Evolutionary conservation across 2,329 filamentous ascomycete genomes (phyloP).

Genomic region (Trichophyton mentagrophytes): DNA sequence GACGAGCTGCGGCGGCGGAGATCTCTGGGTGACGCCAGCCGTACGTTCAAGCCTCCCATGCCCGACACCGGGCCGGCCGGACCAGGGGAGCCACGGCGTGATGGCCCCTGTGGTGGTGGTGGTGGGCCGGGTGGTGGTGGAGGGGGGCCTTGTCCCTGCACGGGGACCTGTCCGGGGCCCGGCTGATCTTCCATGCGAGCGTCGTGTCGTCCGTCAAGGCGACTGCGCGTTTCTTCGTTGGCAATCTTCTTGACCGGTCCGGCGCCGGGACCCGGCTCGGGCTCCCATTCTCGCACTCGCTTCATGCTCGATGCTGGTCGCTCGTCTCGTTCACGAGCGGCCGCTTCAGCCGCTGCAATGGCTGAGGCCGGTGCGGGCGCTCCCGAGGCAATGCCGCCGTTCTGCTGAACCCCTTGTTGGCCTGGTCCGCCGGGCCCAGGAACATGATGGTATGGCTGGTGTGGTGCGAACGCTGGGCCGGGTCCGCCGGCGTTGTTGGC

Average conservation of each 20-base stretch:
- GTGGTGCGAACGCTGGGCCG: slow-evolving; percentile 63
- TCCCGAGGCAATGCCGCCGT: slow-evolving; percentile 56
- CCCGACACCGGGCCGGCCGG: not conserved
- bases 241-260: slow-evolving; percentile 61
- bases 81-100: slow-evolving; percentile 30
- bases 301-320: slow-evolving; percentile 73
- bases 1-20: slow-evolving; percentile 66
- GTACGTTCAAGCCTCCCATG: slow-evolving; percentile 37
- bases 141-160: slow-evolving; percentile 31
- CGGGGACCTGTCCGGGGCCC: no score
- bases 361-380: slow-evolving; percentile 55
- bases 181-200: slow-evolving; percentile 18
- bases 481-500: slow-evolving; percentile 51
- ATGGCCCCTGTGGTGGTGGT: not conserved
- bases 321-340: slow-evolving; percentile 53
- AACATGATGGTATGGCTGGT: slow-evolving; percentile 67
- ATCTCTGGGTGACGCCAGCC: slow-evolving; percentile 53
- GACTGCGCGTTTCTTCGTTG: slow-evolving; percentile 75
- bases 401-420: not conserved
- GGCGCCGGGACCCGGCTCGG: slow-evolving; percentile 43
- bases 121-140: not conserved
- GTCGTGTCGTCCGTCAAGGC: slow-evolving; percentile 60
- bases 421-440: slow-evolving; percentile 22
- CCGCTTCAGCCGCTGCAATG: slow-evolving; percentile 54
- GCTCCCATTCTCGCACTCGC: slow-evolving; percentile 84